Conservation (phyloP, 2,329 filamentous ascomycete genomes). For the Pseudogymnoascus sp. region DNA sequence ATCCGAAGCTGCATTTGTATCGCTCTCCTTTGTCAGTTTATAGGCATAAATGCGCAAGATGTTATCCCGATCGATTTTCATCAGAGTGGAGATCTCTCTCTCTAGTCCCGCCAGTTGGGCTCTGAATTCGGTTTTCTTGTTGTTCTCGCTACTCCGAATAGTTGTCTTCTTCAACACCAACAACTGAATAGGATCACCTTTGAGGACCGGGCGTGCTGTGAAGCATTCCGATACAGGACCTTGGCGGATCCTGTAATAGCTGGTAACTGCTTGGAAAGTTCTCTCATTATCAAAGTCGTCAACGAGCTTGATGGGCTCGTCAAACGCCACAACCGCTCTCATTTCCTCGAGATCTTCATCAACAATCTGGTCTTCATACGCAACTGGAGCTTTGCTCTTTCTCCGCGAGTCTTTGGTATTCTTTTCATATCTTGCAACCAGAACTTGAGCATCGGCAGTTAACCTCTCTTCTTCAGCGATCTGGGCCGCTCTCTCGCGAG, state of each 20-base stretch:
- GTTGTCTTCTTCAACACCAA: constrained; percentile 68
- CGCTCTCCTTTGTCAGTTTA: constrained; percentile 67
- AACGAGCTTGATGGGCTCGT: constrained; percentile 58
- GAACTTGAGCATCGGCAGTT: constrained; percentile 53
- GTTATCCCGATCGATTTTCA: constrained; percentile 68
- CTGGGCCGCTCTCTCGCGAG: constrained; percentile 48
- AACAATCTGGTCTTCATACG: constrained; percentile 35
- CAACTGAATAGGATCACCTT: constrained; percentile 47
- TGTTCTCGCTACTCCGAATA: constrained; percentile 47
- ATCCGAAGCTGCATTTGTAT: constrained; percentile 36
- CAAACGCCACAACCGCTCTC: constrained; percentile 51
- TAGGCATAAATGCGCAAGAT: constrained; percentile 77
- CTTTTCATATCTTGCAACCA: constrained; percentile 61
- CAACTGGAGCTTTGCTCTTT: constrained; percentile 43
- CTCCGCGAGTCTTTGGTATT: constrained; percentile 59
- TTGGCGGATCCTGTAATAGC: constrained; percentile 59
- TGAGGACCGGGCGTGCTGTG: constrained; percentile 63
- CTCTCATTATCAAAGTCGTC: constrained; percentile 59
- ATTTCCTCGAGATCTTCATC: constrained; percentile 31
- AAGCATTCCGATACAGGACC: constrained; percentile 64
- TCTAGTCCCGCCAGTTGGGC: constrained; percentile 73
- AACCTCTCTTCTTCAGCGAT: constrained; percentile 56
- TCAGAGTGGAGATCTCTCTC: constrained; percentile 67
- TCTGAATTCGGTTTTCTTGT: constrained; percentile 60
- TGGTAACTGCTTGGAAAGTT: constrained; percentile 64